Percentiles rank a stretch among this genome's conserved stretches.
These are phyloP conservation scores for Trypanosoma scelopori DNA, from an alignment of 208 protist genomes.

Conservation along the genomic window DNA sequence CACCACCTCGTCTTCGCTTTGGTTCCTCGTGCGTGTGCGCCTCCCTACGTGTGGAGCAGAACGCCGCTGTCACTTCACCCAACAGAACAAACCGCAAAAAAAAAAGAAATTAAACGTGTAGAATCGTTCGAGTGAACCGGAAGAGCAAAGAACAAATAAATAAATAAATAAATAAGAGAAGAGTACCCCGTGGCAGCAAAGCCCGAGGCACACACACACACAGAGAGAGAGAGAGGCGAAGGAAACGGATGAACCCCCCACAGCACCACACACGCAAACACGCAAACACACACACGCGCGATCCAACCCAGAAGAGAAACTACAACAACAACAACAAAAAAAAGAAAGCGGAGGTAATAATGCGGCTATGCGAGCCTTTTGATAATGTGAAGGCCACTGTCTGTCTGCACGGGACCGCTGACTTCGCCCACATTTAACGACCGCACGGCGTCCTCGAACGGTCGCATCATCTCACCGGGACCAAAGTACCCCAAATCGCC, in stretches of 20 bases:
- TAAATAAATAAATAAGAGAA: too few species aligned
- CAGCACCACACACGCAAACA: neutral
- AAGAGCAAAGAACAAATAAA: neutral
- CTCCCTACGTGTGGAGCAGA: too few species aligned
- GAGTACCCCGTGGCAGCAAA: too few species aligned
- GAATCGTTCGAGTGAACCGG: too few species aligned
- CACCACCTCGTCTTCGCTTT: neutral
- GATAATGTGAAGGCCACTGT: slow-evolving; percentile 92
- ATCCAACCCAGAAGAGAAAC: neutral
- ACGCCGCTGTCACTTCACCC: too few species aligned
- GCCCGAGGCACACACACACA: too few species aligned
- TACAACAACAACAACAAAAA: neutral
- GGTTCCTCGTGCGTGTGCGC: neutral
- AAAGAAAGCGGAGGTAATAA: slow-evolving; percentile 7
- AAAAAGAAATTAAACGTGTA: neutral
- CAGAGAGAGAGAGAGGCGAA: neutral
- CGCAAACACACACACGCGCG: neutral
- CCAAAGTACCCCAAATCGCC: slow-evolving; percentile 91
- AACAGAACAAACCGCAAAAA: neutral
- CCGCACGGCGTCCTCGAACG: slow-evolving; percentile 90
- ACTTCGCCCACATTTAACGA: slow-evolving; percentile 80
- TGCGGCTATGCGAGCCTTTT: slow-evolving; percentile 77
- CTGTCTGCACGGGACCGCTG: slow-evolving; percentile 82
- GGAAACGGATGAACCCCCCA: neutral
- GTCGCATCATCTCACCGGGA: slow-evolving; percentile 93